phyloP scores from a whole-genome alignment of 768 basidiomycete genomes.

The Rickenella mellea region DNA sequence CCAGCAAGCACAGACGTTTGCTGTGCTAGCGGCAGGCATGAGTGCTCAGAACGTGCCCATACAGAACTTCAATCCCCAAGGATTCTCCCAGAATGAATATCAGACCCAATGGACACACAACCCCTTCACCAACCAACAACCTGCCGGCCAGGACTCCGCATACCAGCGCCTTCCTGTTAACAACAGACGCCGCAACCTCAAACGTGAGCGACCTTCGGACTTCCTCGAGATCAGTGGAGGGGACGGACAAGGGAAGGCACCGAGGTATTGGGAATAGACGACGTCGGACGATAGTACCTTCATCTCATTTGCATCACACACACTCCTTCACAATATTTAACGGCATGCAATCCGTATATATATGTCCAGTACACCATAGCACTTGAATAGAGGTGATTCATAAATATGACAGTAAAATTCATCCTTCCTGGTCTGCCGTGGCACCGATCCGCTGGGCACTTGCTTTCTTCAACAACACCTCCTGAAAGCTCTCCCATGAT shows the following conservation, averaged over 20 bases:
- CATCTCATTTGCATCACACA: too few relatives aligned
- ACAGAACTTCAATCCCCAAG: conserved; percentile 8
- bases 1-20: conserved; percentile 68
- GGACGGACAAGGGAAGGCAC: conserved; percentile 49
- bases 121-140: conserved; percentile 55
- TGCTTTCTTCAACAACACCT: conserved; percentile 47
- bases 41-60: conserved; percentile 11
- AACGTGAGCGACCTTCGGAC: conserved; percentile 77
- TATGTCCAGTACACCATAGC: too few relatives aligned
- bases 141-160: conserved; percentile 67
- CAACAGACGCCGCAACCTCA: conserved; percentile 66
- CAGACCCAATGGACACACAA: conserved; percentile 39
- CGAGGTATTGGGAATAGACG: conserved; percentile 67
- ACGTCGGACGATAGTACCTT: neutral
- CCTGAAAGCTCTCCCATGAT: conserved; percentile 79
- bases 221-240: conserved; percentile 53
- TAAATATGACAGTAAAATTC: neutral
- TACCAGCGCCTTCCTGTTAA: conserved; percentile 81
- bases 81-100: conserved; percentile 22
- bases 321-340: too few relatives aligned
- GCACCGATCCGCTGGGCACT: conserved; percentile 8
- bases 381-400: too few relatives aligned
- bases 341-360: too few relatives aligned
- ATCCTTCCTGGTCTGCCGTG: neutral
- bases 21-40: conserved; percentile 41